phyloP scores from a whole-genome alignment of 1,139 yeast species.

The Sugiyamaella pinicola region DNA sequence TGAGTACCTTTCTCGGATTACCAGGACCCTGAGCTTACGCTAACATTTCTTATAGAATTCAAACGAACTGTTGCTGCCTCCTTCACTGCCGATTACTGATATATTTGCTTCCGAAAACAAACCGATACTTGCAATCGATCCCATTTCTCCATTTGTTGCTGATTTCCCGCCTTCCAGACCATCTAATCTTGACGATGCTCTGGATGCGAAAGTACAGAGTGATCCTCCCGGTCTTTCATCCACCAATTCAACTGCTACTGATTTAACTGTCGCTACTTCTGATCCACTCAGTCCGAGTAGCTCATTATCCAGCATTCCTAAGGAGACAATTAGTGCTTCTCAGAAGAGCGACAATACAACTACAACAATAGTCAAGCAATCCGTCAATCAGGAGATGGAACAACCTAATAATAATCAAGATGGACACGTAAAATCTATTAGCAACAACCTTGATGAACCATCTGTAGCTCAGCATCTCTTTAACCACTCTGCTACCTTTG shows the following conservation, averaged over 20 bases:
- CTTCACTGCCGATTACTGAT: not conserved
- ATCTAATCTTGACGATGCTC: slow-evolving; percentile 3
- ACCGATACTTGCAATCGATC: slow-evolving; percentile 3
- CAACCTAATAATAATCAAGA: too few species aligned
- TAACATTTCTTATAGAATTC: not conserved
- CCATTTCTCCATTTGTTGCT: slow-evolving; percentile 12
- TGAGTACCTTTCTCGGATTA: too few species aligned
- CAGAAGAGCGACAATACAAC: not conserved
- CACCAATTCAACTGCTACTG: slow-evolving; percentile 16
- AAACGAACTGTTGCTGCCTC: not conserved
- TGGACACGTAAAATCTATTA: too few species aligned
- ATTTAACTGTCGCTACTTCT: slow-evolving; percentile 1
- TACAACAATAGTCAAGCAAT: not conserved
- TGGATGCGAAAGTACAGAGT: not conserved
- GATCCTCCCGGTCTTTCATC: slow-evolving; percentile 3
- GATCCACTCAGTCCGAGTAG: not conserved
- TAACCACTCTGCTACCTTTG: slow-evolving; percentile 30
- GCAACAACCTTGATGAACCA: not conserved
- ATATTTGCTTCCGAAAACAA: not conserved
- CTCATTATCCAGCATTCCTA: slow-evolving; percentile 13
- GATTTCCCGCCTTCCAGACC: slow-evolving; percentile 1
- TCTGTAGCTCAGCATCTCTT: slow-evolving; percentile 32
- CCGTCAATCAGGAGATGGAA: not conserved
- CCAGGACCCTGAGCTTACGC: too few species aligned
- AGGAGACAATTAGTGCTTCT: not conserved